Base-by-base conservation (phyloP, 1,284 basidiomycete species). In the Ceratobasidium sp. region DNA sequence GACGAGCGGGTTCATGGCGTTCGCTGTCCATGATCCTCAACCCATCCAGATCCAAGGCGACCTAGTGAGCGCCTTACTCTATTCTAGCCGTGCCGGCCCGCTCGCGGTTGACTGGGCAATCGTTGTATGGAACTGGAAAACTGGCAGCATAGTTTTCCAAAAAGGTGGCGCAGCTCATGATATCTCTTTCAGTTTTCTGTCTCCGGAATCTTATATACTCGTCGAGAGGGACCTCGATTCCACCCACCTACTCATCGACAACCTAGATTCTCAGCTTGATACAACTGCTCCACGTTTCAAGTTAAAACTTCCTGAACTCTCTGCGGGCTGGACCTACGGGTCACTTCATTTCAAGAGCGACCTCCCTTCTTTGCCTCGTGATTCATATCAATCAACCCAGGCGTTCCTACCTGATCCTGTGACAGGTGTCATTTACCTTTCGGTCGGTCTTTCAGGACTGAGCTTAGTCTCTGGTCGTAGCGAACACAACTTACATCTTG, bases 41-140 rank as follows among this genome's bases (percentile, higher is more conserved):
- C 71, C 71, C n/a, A 74, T 74, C 40, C 71, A 74, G n/a, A 74
- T 74, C n/a, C 71, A 74, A 26, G 71, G 71, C 17, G 71, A 74
- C 42, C 61, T 64, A 2, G 71, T 74, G 17, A 46, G 71, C 26
- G 33, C 17, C 3, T 40, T 74, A 48, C 71, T 74, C 44, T 64
- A 42, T 50, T 74, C 71, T 10, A 61, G 71, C 17, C 44, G 48
- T 15, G 40, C 28, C 7, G 38, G 71, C 6, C 42, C 65, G 17
- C 15, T n/a, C 5, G 13, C 56, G 13, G 17, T 65, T 33, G 57
- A 74, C 12, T 74, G 71, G 71, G 71, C 46, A 15, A 33, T 74
- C 28, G 26, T 64, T 6, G 56, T 74, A 54, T 74, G 71, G 71
- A 65, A 74, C 71, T 74, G 71, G 71, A 74, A 74, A 48, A 52